Percentiles rank a stretch among this genome's conserved stretches.
Conservation (phyloP, 2,329 filamentous ascomycete species). For the Microdochium nivale region DNA sequence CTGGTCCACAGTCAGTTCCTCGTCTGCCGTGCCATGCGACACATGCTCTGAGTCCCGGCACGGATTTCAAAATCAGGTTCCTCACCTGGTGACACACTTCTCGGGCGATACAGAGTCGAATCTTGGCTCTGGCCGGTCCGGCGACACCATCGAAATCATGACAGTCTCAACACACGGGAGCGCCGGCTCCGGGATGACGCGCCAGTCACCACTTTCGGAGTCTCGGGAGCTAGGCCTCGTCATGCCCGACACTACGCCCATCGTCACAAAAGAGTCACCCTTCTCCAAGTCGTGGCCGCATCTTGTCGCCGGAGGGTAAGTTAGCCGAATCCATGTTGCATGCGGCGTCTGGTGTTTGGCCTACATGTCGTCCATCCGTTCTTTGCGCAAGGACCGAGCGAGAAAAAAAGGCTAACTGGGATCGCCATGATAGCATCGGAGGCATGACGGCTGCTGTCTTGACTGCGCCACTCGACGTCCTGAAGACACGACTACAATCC, state of each 20-base stretch:
- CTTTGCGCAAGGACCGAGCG: background rate
- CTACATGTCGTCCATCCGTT: background rate
- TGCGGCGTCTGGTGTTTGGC: conserved; percentile 1
- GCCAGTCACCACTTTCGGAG: conserved; percentile 34
- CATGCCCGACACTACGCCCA: conserved; percentile 32
- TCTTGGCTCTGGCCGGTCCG: background rate
- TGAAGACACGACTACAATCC: conserved; percentile 88
- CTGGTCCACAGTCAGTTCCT: too few relatives aligned
- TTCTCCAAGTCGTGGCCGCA: conserved; percentile 82
- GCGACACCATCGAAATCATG: conserved; percentile 7
- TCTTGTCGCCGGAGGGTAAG: conserved; percentile 83
- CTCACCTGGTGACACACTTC: background rate
- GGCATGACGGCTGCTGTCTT: conserved; percentile 88
- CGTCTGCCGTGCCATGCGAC: too few relatives aligned
- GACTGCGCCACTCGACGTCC: conserved; percentile 88
- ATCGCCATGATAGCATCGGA: conserved; percentile 51
- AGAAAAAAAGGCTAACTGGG: conserved; percentile 3
- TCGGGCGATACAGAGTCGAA: background rate
- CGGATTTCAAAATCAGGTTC: background rate
- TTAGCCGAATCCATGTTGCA: conserved; percentile 6
- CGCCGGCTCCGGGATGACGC: conserved; percentile 12
- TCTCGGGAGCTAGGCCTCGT: conserved; percentile 55
- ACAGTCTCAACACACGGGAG: conserved; percentile 9
- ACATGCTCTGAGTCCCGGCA: background rate
- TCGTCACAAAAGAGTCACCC: conserved; percentile 30